Evolutionary conservation across 371 early-diverging fungal species (phyloP).

Genomic region (Mucor velutinosus): DNA sequence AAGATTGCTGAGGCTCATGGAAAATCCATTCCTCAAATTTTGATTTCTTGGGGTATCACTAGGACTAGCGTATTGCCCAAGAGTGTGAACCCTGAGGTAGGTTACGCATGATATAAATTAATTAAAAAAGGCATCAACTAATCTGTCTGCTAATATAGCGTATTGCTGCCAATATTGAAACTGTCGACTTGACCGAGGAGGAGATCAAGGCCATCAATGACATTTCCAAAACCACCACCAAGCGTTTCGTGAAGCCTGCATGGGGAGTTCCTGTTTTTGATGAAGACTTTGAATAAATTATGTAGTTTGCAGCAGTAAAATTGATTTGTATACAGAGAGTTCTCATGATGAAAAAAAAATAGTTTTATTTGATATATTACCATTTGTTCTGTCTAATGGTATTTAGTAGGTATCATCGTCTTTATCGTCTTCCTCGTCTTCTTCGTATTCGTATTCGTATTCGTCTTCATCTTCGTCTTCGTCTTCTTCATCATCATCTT

Average conservation of each 20-base stretch:
- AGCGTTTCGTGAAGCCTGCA: constrained; percentile 35
- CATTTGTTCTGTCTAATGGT: too few species aligned
- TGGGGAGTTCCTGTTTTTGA: constrained; percentile 51
- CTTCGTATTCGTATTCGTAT: too few species aligned
- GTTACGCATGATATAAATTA: neutral
- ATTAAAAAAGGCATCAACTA: neutral
- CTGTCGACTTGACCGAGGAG: constrained; percentile 38
- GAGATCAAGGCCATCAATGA: constrained; percentile 45
- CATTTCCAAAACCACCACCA: constrained; percentile 35
- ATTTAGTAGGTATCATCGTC: too few species aligned
- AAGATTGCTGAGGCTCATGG: constrained; percentile 65
- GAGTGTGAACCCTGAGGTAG: constrained; percentile 49
- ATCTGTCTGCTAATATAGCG: constrained; percentile 21
- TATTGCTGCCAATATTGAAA: constrained; percentile 44
- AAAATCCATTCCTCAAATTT: constrained; percentile 74
- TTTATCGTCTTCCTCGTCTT: too few species aligned
- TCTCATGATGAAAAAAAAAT: too few species aligned
- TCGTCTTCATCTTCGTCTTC: neutral
- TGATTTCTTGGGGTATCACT: constrained; percentile 78
- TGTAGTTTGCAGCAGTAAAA: neutral
- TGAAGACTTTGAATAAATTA: constrained; percentile 27
- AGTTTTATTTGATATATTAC: too few species aligned
- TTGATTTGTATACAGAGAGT: neutral
- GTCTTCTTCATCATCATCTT: neutral
- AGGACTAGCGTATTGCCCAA: constrained; percentile 61